Conservation (phyloP, 257 asterid species). For the Solanum piurae region DNA sequence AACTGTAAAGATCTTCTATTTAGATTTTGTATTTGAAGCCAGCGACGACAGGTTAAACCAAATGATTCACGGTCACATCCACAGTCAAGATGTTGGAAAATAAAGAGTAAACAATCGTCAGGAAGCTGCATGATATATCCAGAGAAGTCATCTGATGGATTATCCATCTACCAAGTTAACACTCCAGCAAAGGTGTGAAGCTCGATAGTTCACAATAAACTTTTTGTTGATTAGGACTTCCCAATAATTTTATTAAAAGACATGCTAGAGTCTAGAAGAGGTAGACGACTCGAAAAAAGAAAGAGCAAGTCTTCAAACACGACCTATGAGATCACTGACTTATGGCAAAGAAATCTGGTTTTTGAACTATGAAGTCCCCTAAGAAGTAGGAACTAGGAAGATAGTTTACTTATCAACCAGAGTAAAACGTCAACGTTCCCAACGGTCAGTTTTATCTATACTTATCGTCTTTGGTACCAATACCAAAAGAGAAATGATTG, state of each 20-base stretch:
- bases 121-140: conserved; percentile 30
- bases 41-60: conserved; percentile 56
- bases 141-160: neutral
- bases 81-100: conserved; percentile 41
- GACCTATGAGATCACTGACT: conserved; percentile 61
- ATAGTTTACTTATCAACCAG: conserved; percentile 65
- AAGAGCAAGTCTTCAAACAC: conserved; percentile 49
- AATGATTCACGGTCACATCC: conserved; percentile 49
- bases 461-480: conserved; percentile 47
- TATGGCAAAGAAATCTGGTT: conserved; percentile 75
- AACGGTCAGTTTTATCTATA: conserved; percentile 15
- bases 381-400: conserved; percentile 34
- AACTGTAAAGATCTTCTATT: conserved; percentile 52
- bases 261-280: conserved; percentile 3
- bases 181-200: conserved; percentile 49
- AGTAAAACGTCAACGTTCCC: conserved; percentile 62
- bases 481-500: conserved; percentile 41
- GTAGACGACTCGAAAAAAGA: conserved; percentile 63
- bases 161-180: conserved; percentile 23
- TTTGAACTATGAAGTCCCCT: conserved; percentile 39
- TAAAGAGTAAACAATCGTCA: conserved; percentile 45
- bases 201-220: conserved; percentile 46
- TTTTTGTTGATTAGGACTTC: conserved; percentile 16
- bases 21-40: conserved; percentile 56
- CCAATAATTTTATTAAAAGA: conserved; percentile 37